Evolutionary conservation across 495 filamentous ascomycete genomes (phyloP).

Genomic region (Staphylotrichum tortipilum): DNA sequence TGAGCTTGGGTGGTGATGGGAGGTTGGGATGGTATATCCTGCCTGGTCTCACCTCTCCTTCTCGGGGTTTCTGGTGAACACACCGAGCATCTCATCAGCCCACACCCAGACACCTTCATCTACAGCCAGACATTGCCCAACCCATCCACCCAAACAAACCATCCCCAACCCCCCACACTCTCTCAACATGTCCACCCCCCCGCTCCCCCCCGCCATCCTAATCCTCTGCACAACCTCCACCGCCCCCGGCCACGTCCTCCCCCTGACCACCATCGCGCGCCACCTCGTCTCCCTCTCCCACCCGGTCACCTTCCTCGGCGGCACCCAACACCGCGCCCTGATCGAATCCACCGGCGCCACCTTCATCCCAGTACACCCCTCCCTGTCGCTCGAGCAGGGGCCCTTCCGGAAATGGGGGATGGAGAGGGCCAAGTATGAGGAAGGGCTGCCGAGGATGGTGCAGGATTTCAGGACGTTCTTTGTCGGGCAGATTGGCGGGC

Average conservation of each 20-base stretch:
- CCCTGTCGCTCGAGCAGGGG: constrained; percentile 5
- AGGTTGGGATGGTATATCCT: no score
- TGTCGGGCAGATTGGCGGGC: constrained; percentile 14
- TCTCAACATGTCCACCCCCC: constrained; percentile 1
- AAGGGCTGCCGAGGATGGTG: constrained; percentile 8
- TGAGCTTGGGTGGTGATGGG: no score
- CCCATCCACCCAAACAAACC: neutral
- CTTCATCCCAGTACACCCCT: constrained; percentile 13
- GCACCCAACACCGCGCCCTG: constrained; percentile 3
- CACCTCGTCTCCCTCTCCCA: constrained; percentile 15
- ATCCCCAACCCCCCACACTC: constrained; percentile 6
- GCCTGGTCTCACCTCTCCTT: no score
- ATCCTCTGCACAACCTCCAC: constrained; percentile 12
- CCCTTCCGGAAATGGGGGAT: constrained; percentile 5
- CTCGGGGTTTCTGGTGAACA: no score
- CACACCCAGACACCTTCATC: no score
- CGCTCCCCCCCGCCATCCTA: constrained; percentile 1
- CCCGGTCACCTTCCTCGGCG: constrained; percentile 16
- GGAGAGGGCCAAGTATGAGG: constrained; percentile 5
- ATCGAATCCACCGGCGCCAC: constrained; percentile 16
- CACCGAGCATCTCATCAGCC: no score
- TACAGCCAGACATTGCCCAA: neutral
- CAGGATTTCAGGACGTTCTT: constrained; percentile 17
- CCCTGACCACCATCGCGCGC: constrained; percentile 11
- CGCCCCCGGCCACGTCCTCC: constrained; percentile 5